Evolutionary conservation across 2,329 filamentous ascomycete species (phyloP).

Genomic region (Trichoderma atrobrunneum): DNA sequence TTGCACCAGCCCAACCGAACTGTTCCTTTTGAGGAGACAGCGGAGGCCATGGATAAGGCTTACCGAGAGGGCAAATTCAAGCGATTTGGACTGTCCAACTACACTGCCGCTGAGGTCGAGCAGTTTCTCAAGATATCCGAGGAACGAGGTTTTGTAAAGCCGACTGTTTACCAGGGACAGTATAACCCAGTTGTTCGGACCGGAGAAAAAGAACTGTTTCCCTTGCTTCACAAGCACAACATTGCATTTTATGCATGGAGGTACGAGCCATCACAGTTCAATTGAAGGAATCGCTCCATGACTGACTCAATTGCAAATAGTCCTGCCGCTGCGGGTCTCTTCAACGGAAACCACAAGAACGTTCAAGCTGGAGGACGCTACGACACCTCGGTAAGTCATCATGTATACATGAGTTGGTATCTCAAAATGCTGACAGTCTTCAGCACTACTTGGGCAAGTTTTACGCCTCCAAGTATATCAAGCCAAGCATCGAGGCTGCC

Average conservation of each 20-base stretch:
- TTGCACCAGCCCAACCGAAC: conserved; percentile 3
- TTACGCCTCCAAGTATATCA: not conserved
- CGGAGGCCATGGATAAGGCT: conserved; percentile 10
- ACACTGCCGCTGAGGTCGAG: conserved; percentile 43
- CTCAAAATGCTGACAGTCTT: not conserved
- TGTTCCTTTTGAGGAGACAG: conserved; percentile 11
- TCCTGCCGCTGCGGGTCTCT: conserved; percentile 4
- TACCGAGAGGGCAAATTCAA: conserved; percentile 63
- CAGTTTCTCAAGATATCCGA: conserved; percentile 43
- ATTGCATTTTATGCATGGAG: conserved; percentile 46
- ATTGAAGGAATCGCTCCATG: rapidly evolving
- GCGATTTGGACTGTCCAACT: conserved; percentile 48
- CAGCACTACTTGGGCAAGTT: not conserved
- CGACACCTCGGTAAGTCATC: conserved; percentile 2
- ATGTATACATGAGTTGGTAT: not conserved
- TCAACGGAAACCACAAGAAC: conserved; percentile 10
- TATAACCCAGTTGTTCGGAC: conserved; percentile 37
- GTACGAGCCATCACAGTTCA: not conserved
- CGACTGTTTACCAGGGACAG: conserved; percentile 28
- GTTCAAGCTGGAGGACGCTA: conserved; percentile 2
- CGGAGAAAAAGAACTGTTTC: conserved; percentile 42
- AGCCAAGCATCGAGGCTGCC: conserved; percentile 2
- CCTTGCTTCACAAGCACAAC: conserved; percentile 38
- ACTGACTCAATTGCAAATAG: not conserved
- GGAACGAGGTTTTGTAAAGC: conserved; percentile 40